Percentiles rank a stretch among this genome's conserved stretches.
Conservation (phyloP, 2,329 filamentous ascomycete genomes). For the Fusarium sp. region DNA sequence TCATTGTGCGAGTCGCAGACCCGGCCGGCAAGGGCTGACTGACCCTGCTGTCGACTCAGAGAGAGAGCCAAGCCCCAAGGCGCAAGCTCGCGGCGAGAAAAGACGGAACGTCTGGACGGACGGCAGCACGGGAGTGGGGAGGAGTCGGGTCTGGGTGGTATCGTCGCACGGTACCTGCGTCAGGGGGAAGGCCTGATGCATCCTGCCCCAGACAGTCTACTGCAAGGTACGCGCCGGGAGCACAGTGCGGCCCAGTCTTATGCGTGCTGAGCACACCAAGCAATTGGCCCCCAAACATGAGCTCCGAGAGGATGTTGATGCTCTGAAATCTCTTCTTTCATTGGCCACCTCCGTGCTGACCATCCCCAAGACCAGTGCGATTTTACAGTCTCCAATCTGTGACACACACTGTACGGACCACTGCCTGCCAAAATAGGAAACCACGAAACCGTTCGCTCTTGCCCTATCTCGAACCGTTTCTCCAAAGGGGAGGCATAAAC, state of each 20-base stretch:
- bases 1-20: conserved; percentile 27
- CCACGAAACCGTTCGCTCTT: conserved; percentile 34
- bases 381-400: background rate
- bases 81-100: conserved; percentile 45
- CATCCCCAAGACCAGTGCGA: background rate
- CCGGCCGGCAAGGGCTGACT: conserved; percentile 17
- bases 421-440: conserved; percentile 36
- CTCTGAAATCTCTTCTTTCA: conserved; percentile 20
- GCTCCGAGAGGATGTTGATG: conserved; percentile 25
- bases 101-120: conserved; percentile 28
- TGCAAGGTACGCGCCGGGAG: conserved; percentile 45
- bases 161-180: conserved; percentile 37
- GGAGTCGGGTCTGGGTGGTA: conserved; percentile 21
- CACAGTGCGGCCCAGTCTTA: conserved; percentile 15
- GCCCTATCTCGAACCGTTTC: conserved; percentile 28
- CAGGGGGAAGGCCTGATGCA: conserved; percentile 28
- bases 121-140: conserved; percentile 31
- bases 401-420: background rate
- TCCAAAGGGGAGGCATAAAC: conserved; percentile 27
- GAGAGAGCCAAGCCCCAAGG: conserved; percentile 31
- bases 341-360: conserved; percentile 10
- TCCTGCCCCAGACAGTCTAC: conserved; percentile 30
- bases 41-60: conserved; percentile 30
- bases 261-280: conserved; percentile 20
- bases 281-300: conserved; percentile 39